Evolutionary conservation across 2,329 filamentous ascomycete species (phyloP).

Genomic region (Blumeria hordei): DNA sequence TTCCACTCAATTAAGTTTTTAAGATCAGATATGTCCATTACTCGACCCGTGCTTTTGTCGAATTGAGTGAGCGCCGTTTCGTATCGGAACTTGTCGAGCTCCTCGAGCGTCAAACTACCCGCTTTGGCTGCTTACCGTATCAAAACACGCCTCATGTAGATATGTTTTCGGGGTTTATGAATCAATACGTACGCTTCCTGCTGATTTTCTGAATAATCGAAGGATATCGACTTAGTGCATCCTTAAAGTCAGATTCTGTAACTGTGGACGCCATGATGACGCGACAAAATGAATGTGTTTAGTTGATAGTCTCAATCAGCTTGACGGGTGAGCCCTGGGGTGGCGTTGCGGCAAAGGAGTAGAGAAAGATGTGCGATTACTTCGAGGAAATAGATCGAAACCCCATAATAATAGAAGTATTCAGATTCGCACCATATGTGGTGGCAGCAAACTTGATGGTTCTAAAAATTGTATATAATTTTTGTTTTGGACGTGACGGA

Average conservation of each 20-base stretch:
- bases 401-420: too few species aligned
- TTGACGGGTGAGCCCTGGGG: too few species aligned
- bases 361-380: too few species aligned
- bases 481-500: not conserved
- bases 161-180: not conserved
- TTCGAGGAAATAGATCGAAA: too few species aligned
- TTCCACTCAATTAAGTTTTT: slow-evolving; percentile 45
- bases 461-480: not conserved
- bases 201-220: slow-evolving; percentile 7
- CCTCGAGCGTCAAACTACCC: slow-evolving; percentile 17
- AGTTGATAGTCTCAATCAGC: too few species aligned
- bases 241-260: slow-evolving; percentile 10
- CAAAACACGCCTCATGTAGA: slow-evolving; percentile 1
- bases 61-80: slow-evolving; percentile 25
- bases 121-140: slow-evolving; percentile 9
- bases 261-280: slow-evolving; percentile 11
- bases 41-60: slow-evolving; percentile 13
- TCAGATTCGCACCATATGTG: too few species aligned
- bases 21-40: slow-evolving; percentile 32
- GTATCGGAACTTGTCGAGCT: slow-evolving; percentile 38
- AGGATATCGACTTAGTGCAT: slow-evolving; percentile 11
- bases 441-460: not conserved
- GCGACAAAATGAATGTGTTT: too few species aligned
- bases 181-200: slow-evolving; percentile 8
- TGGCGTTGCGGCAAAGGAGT: too few species aligned